Conservation (phyloP, 2,329 filamentous ascomycete genomes). For the Trichoderma sp. region DNA sequence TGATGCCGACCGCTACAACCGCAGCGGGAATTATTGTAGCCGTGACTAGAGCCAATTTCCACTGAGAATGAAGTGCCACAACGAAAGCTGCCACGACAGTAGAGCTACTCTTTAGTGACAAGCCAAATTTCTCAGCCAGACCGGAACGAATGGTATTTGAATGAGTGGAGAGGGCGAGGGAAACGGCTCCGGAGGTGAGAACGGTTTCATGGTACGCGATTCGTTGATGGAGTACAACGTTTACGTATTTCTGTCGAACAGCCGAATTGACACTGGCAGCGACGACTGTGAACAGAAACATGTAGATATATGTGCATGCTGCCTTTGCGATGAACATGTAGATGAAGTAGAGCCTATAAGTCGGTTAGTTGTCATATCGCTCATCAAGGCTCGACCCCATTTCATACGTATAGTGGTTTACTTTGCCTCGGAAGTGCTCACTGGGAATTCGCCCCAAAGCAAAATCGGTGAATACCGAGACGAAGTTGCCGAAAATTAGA, state of each 20-base stretch:
- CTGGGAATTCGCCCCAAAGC: background rate
- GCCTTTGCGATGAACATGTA: background rate
- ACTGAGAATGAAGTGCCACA: background rate
- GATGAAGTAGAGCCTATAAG: background rate
- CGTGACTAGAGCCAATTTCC: background rate
- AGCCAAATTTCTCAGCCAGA: background rate
- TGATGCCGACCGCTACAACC: background rate
- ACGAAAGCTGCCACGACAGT: background rate
- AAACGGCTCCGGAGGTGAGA: background rate
- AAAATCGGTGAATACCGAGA: background rate
- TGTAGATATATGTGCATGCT: background rate
- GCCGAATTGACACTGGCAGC: background rate
- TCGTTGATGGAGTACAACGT: background rate
- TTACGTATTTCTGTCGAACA: background rate
- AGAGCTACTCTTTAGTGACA: background rate
- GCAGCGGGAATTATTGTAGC: background rate
- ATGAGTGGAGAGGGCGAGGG: background rate
- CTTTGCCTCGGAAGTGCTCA: background rate
- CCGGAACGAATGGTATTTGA: background rate
- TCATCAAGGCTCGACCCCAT: background rate
- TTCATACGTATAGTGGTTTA: background rate
- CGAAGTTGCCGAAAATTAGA: background rate
- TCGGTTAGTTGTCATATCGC: background rate
- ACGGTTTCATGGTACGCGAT: background rate
- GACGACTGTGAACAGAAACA: background rate